Evolutionary conservation across 306 rosid species (phyloP), one percentile per base, ranked within the genome.

Genomic region (Datisca glomerata): DNA sequence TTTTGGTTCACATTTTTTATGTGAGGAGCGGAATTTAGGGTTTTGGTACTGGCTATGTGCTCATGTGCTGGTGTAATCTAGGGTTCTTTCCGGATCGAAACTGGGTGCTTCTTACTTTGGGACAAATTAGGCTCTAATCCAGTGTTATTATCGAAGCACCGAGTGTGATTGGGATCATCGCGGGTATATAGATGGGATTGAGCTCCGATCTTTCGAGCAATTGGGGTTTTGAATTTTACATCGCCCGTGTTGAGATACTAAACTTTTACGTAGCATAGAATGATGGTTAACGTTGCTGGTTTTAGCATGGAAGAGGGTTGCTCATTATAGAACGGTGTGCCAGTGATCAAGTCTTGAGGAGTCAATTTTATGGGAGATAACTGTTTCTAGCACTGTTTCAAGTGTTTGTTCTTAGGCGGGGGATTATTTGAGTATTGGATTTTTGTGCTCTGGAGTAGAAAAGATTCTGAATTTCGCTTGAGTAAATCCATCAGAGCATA

Each of bases 261-360:
- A 59, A 41, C 66, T 79, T 42, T 58, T 62, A 48, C 66, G 63
- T 64, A 59, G 73, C 67, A 41, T 73, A 60, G 57, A 63, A 53
- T 74, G 65, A 59, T 70, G 59, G 47, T 54, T 51, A 40, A 44
- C 61, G 14, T 36, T 69, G 65, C 20, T 52, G 59, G 34, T 56
- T 7, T 64, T 64, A 61, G 67, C 71, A 76, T 76, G 86, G 96
- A 79, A 76, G 72, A 76, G 67, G 81, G 75, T 68, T 82, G 85
- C 47, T 19, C 73, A 27, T 70, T 43, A 69, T 34, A 43, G 24
- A 60, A 56, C 59, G 53, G 45, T 37, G 45, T 66, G 46, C 25
- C 29, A 65, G 70, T 58, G 87, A 69, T 79, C 66, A 60, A 23
- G 63, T 44, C 45, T 58, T 63, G 47, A 34, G 16, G 44, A 46